Conservation (phyloP, 148 eudicot species). For the Rhododendron mucronatum region DNA sequence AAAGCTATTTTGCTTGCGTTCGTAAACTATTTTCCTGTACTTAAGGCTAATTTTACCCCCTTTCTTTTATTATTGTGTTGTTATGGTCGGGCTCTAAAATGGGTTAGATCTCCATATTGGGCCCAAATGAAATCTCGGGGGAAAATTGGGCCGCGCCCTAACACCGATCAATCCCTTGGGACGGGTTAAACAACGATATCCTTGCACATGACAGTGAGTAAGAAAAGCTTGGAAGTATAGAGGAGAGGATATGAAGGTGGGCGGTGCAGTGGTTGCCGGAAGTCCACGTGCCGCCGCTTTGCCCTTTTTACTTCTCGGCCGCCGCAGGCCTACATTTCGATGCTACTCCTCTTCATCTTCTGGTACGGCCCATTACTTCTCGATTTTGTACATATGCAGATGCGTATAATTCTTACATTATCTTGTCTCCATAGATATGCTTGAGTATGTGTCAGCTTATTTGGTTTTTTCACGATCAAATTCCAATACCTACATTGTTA, state of each 20-base stretch:
- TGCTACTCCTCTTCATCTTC: constrained; percentile 40
- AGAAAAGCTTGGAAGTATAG: constrained; percentile 5
- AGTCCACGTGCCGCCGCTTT: constrained; percentile 47
- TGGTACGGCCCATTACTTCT: constrained; percentile 14
- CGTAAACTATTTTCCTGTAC: too few relatives aligned
- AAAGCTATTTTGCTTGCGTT: too few relatives aligned
- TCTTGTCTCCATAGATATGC: neutral
- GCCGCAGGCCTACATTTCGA: constrained; percentile 26
- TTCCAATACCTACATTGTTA: neutral
- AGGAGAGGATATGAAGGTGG: constrained; percentile 29
- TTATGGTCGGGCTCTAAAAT: too few relatives aligned
- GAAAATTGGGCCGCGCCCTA: neutral
- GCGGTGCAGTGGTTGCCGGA: constrained; percentile 43
- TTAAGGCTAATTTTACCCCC: too few relatives aligned
- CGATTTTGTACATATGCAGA: neutral
- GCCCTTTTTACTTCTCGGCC: constrained; percentile 25
- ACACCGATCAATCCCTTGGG: neutral
- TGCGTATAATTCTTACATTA: neutral
- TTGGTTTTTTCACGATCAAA: neutral
- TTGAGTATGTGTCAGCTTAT: neutral
- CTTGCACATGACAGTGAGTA: neutral
- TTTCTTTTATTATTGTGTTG: too few relatives aligned
- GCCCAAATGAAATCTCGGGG: neutral
- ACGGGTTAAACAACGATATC: neutral
- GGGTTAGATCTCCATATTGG: neutral